Evolutionary conservation across 768 basidiomycete genomes (phyloP), one percentile per base, ranked within the genome.

Genomic region (Sarcomyxa edulis): DNA sequence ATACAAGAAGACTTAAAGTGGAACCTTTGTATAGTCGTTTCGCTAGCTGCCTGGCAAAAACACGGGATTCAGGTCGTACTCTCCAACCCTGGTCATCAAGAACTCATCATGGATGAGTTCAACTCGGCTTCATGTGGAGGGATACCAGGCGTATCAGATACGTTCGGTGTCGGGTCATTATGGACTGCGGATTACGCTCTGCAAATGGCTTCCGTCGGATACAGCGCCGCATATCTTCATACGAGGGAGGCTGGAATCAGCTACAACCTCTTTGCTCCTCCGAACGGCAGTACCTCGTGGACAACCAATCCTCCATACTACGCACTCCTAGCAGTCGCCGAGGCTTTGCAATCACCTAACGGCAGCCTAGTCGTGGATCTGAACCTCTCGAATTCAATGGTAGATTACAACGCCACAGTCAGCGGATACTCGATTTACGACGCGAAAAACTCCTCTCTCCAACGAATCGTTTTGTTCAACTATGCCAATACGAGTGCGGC

Each of bases 391-490:
- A 57, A 59, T 27, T 74, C 71, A 6, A 60, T 32, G 36, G 47
- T 48, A 10, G 56, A 68, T 41, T 49, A 49, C 9, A 60, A 54
- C 46, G 61, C 65, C 22, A 66, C 65, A 15, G 63, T 62, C 26
- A 68, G 72, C 44, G 64, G 72, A 22, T 84, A 85, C 51, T 78
- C 72, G 5, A 55, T 83, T 19, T 80, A 79, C 60, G 76, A 83
- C 44, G 62, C 73, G 24, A 55, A 52, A 9, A 63, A 62, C 32
- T 63, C 67, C 3, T 60, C 61, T 1, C 53, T 73, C 18, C 54
- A 61, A 23, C 60, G 64, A 35, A 51, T 75, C 18, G 67, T 68
- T 10, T 49, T 78, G 26, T 71, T 78, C 55, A 76, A 78, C 46
- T 76, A 60, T 47, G 68, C 62, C 49, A 66, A 72, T 55, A 52